phyloP scores from a whole-genome alignment of 768 basidiomycete genomes.

The Erythrobasidium yunnanense region DNA sequence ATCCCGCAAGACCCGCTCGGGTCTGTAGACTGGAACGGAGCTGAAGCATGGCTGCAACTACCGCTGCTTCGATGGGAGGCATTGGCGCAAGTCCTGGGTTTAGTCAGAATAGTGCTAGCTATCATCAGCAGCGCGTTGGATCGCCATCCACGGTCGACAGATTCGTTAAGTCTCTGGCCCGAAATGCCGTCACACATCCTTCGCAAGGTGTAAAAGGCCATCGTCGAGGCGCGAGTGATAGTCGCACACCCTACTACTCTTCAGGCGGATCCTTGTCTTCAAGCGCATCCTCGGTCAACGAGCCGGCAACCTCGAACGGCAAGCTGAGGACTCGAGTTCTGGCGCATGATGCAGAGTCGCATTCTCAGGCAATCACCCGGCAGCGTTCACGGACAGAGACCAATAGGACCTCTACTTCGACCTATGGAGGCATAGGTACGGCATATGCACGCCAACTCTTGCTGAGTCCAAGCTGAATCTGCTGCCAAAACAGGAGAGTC shows the following conservation, averaged over 20 bases:
- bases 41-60: too few species aligned
- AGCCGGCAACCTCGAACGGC: too few species aligned
- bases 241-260: neutral
- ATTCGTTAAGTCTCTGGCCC: neutral
- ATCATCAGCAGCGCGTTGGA: too few species aligned
- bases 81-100: too few species aligned
- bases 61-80: too few species aligned
- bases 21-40: too few species aligned
- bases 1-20: too few species aligned
- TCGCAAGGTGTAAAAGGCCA: neutral
- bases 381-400: neutral
- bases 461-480: neutral
- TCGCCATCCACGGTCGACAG: neutral
- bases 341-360: neutral
- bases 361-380: neutral
- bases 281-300: neutral
- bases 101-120: too few species aligned
- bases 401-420: neutral
- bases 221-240: neutral
- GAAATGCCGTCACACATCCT: neutral
- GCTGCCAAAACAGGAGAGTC: slow-evolving; percentile 1
- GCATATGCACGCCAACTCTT: neutral
- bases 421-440: neutral
- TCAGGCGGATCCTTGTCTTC: neutral
- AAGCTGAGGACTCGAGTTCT: too few species aligned